Base-by-base conservation (phyloP, 345 rosid genomes). In the Populus deltoides region DNA sequence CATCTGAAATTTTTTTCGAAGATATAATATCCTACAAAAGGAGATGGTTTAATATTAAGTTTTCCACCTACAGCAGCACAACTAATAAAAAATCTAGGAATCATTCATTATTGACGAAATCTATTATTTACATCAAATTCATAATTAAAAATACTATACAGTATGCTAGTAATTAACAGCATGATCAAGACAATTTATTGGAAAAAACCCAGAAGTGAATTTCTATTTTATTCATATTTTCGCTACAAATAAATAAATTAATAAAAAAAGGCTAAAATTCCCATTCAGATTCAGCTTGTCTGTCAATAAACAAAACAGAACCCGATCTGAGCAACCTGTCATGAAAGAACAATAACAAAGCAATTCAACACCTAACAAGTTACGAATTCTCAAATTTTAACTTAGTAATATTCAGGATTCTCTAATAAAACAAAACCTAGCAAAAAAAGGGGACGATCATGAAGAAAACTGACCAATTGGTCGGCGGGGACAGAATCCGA, bases 401-500 rank as follows among this genome's bases (percentile, higher is more conserved):
- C 70, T 22, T 6, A 33, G 13, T 43, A 16, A 7, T 49, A 18
- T 27, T 20, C 33, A 59, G 9, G 29, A 63, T 15, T 25, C 39
- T 57, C 45, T 25, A 57, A 45, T 24, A 8, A 43, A 20, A 18
- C 71, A 71, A 57, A 43, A 61, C 61, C 36, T 2, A 6, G 8
- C 29, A 41, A 22, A 31, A 41, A 43, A 24, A 22, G n/a, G 27
- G 27, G 41, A 31, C 11, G n/a, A 81, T 22, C 20, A 13, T 27
- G 31, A 47, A 15, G 18, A 66, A 75, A 69, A 75, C 88, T 81
- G 76, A 92, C 92, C 89, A 81, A 73, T 63, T 81, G 84, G 81
- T 83, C 88, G 17, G 69, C 80, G 31, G 91, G 63, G 71, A 81
- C 81, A n/a, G 89, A 78, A 67, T 88, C 89, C 72, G 87, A 65